Evolutionary conservation across 1,284 basidiomycete species (phyloP).

Genomic region (Heliocybe sulcata): DNA sequence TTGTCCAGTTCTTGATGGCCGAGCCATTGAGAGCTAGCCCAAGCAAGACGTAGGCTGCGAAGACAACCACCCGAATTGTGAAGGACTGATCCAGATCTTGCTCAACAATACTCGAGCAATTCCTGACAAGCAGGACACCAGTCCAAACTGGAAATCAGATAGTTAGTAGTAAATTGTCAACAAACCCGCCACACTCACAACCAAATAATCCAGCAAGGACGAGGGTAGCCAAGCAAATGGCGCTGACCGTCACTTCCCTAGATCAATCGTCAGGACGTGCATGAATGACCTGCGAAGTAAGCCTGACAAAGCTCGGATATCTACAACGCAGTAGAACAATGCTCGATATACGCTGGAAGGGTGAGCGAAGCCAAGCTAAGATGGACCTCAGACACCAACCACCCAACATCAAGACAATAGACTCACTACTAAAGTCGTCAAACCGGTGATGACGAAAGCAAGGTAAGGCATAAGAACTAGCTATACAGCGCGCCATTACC

Average conservation of each 20-base stretch:
- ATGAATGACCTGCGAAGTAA: background rate
- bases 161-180: background rate
- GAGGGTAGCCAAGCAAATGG: slow-evolving; percentile 7
- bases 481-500: background rate
- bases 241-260: slow-evolving; percentile 5
- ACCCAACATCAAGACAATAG: too few species aligned
- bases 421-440: background rate
- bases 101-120: slow-evolving; percentile 7
- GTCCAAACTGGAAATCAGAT: slow-evolving; percentile 9
- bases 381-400: background rate
- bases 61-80: slow-evolving; percentile 9
- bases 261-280: background rate
- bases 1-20: slow-evolving; percentile 10
- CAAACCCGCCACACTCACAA: slow-evolving; percentile 8
- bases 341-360: slow-evolving; percentile 10
- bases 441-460: background rate
- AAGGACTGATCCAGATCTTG: slow-evolving; percentile 8
- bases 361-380: slow-evolving; percentile 9
- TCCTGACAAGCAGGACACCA: slow-evolving; percentile 7
- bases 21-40: slow-evolving; percentile 10
- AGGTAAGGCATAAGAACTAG: background rate
- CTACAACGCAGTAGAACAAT: slow-evolving; percentile 12
- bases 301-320: slow-evolving; percentile 9
- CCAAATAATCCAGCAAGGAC: slow-evolving; percentile 9
- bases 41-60: slow-evolving; percentile 11